Evolutionary conservation across 2,329 filamentous ascomycete species (phyloP).

Genomic region (Penicillium capsulatum): DNA sequence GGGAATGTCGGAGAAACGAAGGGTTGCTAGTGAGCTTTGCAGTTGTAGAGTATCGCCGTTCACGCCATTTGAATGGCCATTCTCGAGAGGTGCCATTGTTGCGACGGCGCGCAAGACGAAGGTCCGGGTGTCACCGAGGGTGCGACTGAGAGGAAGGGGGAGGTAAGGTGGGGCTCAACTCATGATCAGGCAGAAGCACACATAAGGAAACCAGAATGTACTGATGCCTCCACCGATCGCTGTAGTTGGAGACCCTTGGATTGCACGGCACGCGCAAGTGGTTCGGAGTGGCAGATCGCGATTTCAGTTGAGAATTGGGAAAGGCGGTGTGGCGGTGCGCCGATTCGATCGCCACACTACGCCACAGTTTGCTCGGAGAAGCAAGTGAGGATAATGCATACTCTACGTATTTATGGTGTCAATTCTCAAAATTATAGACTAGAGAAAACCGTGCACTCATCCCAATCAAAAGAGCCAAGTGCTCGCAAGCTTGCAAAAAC

Average conservation of each 20-base stretch:
- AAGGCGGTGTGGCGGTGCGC: slow-evolving; percentile 23
- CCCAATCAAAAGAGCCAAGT: slow-evolving; percentile 11
- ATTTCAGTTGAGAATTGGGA: slow-evolving; percentile 15
- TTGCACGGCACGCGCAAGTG: slow-evolving; percentile 18
- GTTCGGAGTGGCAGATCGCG: slow-evolving; percentile 17
- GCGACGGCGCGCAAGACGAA: slow-evolving; percentile 10
- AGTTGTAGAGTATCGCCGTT: slow-evolving; percentile 41
- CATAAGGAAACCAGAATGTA: slow-evolving; percentile 4
- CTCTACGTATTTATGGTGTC: slow-evolving; percentile 2
- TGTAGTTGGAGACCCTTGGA: background rate
- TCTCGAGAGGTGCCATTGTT: slow-evolving; percentile 51
- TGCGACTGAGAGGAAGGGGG: slow-evolving; percentile 17
- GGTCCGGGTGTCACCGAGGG: slow-evolving; percentile 9
- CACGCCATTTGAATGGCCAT: slow-evolving; percentile 51
- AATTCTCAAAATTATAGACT: background rate
- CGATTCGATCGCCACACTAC: slow-evolving; percentile 26
- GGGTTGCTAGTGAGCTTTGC: slow-evolving; percentile 32
- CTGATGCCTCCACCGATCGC: background rate
- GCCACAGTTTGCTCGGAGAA: slow-evolving; percentile 14
- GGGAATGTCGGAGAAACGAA: slow-evolving; percentile 60
- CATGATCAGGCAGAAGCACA: slow-evolving; percentile 25
- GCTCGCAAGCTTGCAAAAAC: slow-evolving; percentile 30
- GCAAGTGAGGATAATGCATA: background rate
- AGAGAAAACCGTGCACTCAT: background rate
- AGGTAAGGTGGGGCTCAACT: slow-evolving; percentile 22